Evolutionary conservation across 495 filamentous ascomycete genomes (phyloP), one percentile per base, ranked within the genome.

Genomic region (Corynascus novoguineensis): DNA sequence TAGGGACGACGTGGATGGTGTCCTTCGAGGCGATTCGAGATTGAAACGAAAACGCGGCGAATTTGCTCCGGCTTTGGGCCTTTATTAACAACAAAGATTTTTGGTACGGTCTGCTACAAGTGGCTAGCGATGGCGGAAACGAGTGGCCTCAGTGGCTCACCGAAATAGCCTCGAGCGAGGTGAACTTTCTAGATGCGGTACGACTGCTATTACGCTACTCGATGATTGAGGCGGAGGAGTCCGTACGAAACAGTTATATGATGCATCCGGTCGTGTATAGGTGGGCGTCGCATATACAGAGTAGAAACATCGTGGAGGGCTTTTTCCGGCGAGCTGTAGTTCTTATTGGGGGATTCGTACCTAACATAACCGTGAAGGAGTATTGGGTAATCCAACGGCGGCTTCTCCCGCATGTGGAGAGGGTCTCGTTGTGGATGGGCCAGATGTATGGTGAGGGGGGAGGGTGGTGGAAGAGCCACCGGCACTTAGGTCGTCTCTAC

Each of bases 41-140:
- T 19, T 50, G 60, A 44, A 70, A 68, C 51, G 51, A 57, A 37
- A 47, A 50, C 17, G 62, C 65, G 11, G 69, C 62, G 11, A 70
- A 71, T n/a, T 53, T 74, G 40, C 63, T 74, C 17, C 59, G 45
- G 31, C 62, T 74, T 5, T 74, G 68, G 69, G 66, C 68, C 48
- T 67, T 62, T 58, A 41, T 74, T 53, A 66, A 69, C 38, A 57
- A 61, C 41, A 61, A 58, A 59, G 62, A 71, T 37, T 29, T 74
- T 31, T 68, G 60, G 67, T 60, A 44, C 54, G 46, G 56, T 22
- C 49, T 72, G 41, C 58, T 71, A 47, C 50, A 59, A 40, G 46
- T 19, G 28, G 52, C 58, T 45, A 44, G 15, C 25, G 31, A 60
- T 51, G 29, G 31, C 37, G 27, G 29, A 29, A 50, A 49, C 45